These are phyloP conservation scores for Artemisia argyi DNA, from an alignment of 129 eudicot species.

Conservation along the genomic window DNA sequence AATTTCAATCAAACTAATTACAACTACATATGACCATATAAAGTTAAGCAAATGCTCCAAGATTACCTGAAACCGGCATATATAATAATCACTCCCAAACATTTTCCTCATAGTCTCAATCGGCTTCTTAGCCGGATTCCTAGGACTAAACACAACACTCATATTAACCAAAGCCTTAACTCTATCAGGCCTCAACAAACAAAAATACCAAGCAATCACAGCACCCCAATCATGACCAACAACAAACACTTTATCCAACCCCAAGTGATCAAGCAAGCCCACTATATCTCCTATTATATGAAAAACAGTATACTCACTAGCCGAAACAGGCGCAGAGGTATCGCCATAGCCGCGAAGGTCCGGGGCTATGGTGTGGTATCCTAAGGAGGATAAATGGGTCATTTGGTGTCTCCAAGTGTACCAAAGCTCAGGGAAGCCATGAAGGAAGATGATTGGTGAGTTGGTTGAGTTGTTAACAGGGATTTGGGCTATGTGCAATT, in stretches of 20 bases:
- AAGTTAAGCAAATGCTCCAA: too few relatives aligned
- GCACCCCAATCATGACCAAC: constrained; percentile 16
- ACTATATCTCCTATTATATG: constrained; percentile 3
- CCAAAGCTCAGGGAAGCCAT: constrained; percentile 16
- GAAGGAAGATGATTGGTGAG: constrained; percentile 6
- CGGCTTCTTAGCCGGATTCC: constrained; percentile 2
- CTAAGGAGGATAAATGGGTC: not conserved
- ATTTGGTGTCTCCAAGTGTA: constrained; percentile 26
- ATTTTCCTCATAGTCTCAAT: not conserved
- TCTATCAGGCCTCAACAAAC: not conserved
- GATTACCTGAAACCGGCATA: not conserved
- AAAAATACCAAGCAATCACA: not conserved
- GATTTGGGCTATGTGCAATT: constrained; percentile 9
- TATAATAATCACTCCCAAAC: not conserved
- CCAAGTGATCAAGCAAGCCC: constrained; percentile 1
- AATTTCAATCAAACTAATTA: too few relatives aligned
- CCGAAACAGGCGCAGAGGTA: not conserved
- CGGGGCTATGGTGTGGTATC: constrained; percentile 4
- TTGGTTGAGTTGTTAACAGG: not conserved
- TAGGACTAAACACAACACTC: constrained; percentile 12
- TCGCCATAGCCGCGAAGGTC: constrained; percentile 9
- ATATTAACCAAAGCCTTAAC: constrained; percentile 9
- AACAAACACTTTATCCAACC: constrained; percentile 9
- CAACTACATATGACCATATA: too few relatives aligned
- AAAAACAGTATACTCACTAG: not conserved